Conservation (phyloP, 768 basidiomycete species). For the Hygrophorus pudorinus region DNA sequence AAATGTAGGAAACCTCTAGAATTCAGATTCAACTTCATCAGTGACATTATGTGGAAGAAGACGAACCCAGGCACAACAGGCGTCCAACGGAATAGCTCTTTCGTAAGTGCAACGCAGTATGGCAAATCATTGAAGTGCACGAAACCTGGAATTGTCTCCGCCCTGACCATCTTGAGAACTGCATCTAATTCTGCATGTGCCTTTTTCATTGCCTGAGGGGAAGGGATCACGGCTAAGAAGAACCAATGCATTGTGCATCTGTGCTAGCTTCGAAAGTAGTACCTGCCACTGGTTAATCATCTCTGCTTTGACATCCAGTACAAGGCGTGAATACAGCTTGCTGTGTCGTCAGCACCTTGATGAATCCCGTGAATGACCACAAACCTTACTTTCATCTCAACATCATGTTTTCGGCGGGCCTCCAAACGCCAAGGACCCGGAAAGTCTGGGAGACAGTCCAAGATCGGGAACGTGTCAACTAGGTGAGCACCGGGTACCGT, state of each 20-base stretch:
- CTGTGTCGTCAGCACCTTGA: neutral
- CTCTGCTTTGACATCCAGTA: slow-evolving; percentile 13
- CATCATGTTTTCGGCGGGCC: slow-evolving; percentile 6
- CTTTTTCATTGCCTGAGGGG: no score
- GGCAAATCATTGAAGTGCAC: no score
- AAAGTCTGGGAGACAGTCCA: slow-evolving; percentile 8
- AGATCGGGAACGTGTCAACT: slow-evolving; percentile 9
- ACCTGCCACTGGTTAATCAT: slow-evolving; percentile 6
- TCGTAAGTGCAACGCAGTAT: no score
- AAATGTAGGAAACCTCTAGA: slow-evolving; percentile 10
- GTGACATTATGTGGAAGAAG: no score
- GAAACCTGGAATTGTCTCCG: no score
- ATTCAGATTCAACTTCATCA: slow-evolving; percentile 5
- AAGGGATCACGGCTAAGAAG: no score
- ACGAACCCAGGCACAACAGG: no score
- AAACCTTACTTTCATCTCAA: slow-evolving; percentile 7
- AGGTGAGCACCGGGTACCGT: slow-evolving; percentile 12
- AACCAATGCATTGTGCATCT: no score
- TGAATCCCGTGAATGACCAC: neutral
- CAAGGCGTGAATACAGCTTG: slow-evolving; percentile 14
- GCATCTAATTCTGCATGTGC: no score
- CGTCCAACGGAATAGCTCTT: no score
- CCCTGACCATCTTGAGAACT: no score
- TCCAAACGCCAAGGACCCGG: slow-evolving; percentile 8
- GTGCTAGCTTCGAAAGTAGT: no score